Conservation (phyloP, 106 monocot species). For the Chionographis japonica region DNA sequence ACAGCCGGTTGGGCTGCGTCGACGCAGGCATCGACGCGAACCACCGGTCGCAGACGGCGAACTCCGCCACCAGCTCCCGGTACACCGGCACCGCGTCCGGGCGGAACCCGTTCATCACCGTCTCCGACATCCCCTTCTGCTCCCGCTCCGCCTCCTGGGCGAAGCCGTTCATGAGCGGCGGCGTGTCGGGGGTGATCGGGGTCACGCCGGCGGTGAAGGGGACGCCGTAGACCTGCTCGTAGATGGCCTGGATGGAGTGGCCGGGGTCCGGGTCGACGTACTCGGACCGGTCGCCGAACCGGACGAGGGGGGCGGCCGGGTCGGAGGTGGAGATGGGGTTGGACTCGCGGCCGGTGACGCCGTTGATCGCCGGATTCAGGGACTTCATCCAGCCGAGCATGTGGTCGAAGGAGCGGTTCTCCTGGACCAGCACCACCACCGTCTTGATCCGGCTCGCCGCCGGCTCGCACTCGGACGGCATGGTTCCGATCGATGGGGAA, state of each 20-base stretch:
- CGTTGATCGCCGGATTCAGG: slow-evolving; percentile 65
- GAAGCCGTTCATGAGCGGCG: slow-evolving; percentile 80
- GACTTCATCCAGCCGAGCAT: slow-evolving; percentile 95
- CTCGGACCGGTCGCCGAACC: slow-evolving; percentile 46
- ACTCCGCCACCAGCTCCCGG: slow-evolving; percentile 62
- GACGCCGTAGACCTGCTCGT: slow-evolving; percentile 77
- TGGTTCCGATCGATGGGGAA: not conserved
- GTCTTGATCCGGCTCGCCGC: slow-evolving; percentile 49
- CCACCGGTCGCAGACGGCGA: slow-evolving; percentile 89
- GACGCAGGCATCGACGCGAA: slow-evolving; percentile 87
- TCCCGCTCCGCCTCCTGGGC: slow-evolving; percentile 76
- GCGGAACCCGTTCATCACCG: slow-evolving; percentile 83
- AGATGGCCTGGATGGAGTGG: slow-evolving; percentile 94
- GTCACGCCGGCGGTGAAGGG: slow-evolving; percentile 35
- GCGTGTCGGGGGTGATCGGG: slow-evolving; percentile 42
- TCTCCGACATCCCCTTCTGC: slow-evolving; percentile 45
- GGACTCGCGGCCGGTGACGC: slow-evolving; percentile 58
- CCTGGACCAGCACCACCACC: slow-evolving; percentile 77
- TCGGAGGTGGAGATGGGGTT: slow-evolving; percentile 67
- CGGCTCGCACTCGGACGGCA: not conserved
- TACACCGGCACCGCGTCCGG: slow-evolving; percentile 79
- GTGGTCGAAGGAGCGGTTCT: slow-evolving; percentile 97
- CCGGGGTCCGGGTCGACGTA: slow-evolving; percentile 95
- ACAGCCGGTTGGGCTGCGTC: slow-evolving; percentile 90
- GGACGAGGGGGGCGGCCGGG: slow-evolving; percentile 34